These are phyloP conservation scores for Phytopythium vexans DNA, from an alignment of 352 stramenopile species.

Conservation along the genomic window DNA sequence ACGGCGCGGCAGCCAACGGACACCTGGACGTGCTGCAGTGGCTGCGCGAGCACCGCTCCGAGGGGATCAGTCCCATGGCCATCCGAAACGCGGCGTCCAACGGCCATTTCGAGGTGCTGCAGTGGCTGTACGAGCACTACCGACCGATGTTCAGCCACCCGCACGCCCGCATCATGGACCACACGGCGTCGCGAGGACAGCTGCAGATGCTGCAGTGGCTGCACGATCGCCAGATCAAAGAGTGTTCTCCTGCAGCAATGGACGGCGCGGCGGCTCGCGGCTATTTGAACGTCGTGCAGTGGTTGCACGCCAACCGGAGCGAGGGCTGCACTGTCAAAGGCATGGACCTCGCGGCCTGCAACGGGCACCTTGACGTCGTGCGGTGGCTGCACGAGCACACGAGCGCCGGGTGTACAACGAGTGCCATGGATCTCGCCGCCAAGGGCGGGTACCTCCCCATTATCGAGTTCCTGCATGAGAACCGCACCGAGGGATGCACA, in stretches of 20 bases:
- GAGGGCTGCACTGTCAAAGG: conserved; percentile 45
- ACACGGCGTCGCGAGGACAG: conserved; percentile 29
- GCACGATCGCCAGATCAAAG: conserved; percentile 20
- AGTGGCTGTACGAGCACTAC: conserved; percentile 37
- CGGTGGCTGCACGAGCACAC: conserved; percentile 40
- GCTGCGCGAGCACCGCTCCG: conserved; percentile 37
- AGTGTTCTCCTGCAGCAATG: conserved; percentile 46
- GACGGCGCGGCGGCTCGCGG: conserved; percentile 30
- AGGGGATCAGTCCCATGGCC: conserved; percentile 29
- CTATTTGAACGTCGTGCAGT: conserved; percentile 41
- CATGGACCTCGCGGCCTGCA: conserved; percentile 54
- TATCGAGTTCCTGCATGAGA: conserved; percentile 32
- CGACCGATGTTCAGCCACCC: conserved; percentile 13
- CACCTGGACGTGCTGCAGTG: conserved; percentile 55
- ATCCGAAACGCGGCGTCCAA: conserved; percentile 37
- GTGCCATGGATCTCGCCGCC: conserved; percentile 36
- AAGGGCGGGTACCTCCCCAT: conserved; percentile 30
- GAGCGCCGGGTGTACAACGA: conserved; percentile 29
- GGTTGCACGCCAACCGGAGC: conserved; percentile 30
- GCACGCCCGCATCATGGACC: conserved; percentile 42
- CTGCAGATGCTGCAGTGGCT: conserved; percentile 38
- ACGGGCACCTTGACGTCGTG: conserved; percentile 42
- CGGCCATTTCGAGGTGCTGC: conserved; percentile 28
- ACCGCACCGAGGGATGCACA: conserved; percentile 36
- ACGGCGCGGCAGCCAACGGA: conserved; percentile 35